Percentiles rank a stretch among this genome's conserved stretches.
Conservation (phyloP, 176 grass and related monocot species). For the Triticum urartu region DNA sequence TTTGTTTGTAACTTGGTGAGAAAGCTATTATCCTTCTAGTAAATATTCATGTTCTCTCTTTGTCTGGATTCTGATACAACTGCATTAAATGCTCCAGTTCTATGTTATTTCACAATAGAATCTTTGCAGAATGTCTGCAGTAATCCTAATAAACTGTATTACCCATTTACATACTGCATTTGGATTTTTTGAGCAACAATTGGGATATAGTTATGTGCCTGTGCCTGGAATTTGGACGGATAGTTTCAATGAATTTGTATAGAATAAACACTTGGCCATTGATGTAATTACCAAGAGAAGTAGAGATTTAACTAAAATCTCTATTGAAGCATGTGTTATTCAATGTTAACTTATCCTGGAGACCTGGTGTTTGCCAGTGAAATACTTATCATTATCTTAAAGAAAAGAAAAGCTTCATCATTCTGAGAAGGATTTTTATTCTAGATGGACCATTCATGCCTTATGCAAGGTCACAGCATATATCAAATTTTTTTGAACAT, state of each 20-base stretch:
- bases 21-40: not conserved
- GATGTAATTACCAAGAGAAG: not conserved
- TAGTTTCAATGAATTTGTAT: not conserved
- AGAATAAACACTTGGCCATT: not conserved
- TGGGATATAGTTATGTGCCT: not conserved
- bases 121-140: not conserved
- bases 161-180: not conserved
- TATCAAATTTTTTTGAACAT: not conserved
- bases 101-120: not conserved
- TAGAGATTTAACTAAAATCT: not conserved
- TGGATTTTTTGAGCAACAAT: not conserved
- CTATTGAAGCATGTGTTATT: not conserved
- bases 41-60: not conserved
- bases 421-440: not conserved
- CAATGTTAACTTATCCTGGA: not conserved
- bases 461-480: not conserved
- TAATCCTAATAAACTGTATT: not conserved
- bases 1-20: slow-evolving; percentile 19
- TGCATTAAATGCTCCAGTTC: not conserved
- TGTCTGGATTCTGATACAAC: not conserved
- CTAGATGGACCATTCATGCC: not conserved
- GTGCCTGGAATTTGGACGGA: not conserved
- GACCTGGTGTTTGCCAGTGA: not conserved
- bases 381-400: not conserved
- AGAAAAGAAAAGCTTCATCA: not conserved